phyloP scores from a whole-genome alignment of 228 moss, liverwort and hornwort species.

The Sphagnum fallax region DNA sequence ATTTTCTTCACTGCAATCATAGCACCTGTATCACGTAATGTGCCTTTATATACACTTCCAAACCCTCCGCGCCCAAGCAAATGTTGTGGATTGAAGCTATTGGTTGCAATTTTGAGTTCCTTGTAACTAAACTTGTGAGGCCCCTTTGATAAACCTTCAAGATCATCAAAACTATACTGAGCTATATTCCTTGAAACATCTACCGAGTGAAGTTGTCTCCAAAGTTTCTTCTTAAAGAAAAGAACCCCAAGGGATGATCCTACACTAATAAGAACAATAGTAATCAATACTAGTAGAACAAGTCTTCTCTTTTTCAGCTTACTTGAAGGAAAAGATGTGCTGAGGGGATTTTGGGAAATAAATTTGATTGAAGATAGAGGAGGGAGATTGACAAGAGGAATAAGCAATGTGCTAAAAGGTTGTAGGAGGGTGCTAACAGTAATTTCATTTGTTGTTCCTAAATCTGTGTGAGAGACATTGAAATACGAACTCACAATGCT shows the following conservation, averaged over 20 bases:
- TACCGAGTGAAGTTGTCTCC: no score
- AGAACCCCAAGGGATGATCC: no score
- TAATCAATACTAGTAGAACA: no score
- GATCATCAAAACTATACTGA: no score
- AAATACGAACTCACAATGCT: constrained; percentile 16
- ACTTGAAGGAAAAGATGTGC: no score
- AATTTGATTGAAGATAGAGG: constrained; percentile 7
- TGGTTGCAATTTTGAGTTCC: constrained; percentile 5
- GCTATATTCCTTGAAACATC: no score
- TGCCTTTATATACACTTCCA: constrained; percentile 9
- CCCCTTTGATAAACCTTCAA: background rate
- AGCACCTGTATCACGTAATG: background rate
- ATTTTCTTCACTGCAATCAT: constrained; percentile 9
- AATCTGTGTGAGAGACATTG: constrained; percentile 21
- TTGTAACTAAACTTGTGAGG: constrained; percentile 15
- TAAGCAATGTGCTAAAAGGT: constrained; percentile 34
- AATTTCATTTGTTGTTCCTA: constrained; percentile 29
- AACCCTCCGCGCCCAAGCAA: constrained; percentile 10
- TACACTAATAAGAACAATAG: no score
- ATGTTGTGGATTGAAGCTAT: constrained; percentile 4
- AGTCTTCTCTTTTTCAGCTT: no score
- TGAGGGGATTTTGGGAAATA: constrained; percentile 6
- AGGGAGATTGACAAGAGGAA: constrained; percentile 40
- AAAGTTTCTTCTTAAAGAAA: no score
- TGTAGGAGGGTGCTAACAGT: constrained; percentile 1